A percentile compares a stretch with the other conserved stretches of the same genome.
Evolutionary conservation across 176 grass and related monocot species (phyloP).

Genomic region (Lolium rigidum): DNA sequence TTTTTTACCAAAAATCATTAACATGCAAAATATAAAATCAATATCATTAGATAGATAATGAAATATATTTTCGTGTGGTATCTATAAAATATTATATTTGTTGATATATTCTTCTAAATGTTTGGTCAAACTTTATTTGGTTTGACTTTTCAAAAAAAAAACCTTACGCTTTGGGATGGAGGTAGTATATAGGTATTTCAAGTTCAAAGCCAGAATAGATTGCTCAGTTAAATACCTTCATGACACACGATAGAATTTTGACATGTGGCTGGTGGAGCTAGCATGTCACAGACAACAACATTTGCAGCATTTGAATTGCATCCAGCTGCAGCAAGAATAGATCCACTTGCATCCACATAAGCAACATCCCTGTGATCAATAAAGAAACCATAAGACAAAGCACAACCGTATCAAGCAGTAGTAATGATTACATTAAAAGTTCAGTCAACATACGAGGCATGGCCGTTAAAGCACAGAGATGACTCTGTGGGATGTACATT

Average conservation of each 20-base stretch:
- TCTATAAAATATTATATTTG: too few species aligned
- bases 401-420: constrained; percentile 32
- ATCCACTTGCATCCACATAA: constrained; percentile 80
- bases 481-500: constrained; percentile 86
- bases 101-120: too few species aligned
- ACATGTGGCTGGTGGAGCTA: constrained; percentile 74
- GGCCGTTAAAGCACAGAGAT: constrained; percentile 76
- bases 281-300: constrained; percentile 60
- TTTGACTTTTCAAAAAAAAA: too few species aligned
- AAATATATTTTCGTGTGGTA: too few species aligned
- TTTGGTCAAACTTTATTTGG: too few species aligned
- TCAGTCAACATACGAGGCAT: constrained; percentile 78
- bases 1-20: too few species aligned
- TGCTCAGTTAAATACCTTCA: constrained; percentile 50
- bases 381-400: constrained; percentile 41
- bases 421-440: constrained; percentile 28
- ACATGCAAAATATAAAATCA: too few species aligned
- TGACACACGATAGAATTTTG: constrained; percentile 74
- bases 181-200: constrained; percentile 19
- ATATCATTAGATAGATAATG: too few species aligned
- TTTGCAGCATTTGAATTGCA: constrained; percentile 77
- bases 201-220: constrained; percentile 32
- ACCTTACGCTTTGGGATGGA: too few species aligned
- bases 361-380: constrained; percentile 76
- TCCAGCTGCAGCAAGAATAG: constrained; percentile 81